Conservation (phyloP, 1,139 yeast species). For the Blastobotrys apis region DNA sequence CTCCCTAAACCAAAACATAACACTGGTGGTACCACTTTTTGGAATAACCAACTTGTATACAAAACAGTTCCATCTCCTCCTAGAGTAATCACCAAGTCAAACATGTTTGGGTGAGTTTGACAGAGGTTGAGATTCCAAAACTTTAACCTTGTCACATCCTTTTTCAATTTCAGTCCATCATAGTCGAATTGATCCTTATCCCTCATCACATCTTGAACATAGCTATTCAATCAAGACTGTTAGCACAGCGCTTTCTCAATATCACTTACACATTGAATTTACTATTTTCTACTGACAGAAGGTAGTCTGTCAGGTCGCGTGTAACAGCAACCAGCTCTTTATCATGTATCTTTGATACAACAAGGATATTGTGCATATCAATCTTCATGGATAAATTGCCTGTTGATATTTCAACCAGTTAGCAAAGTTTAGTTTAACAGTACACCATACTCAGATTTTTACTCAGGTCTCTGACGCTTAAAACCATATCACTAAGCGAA, state of each 20-base stretch:
- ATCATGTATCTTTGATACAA: conserved; percentile 69
- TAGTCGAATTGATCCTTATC: conserved; percentile 45
- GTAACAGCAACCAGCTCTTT: conserved; percentile 53
- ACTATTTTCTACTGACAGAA: conserved; percentile 37
- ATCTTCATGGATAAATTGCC: conserved; percentile 48
- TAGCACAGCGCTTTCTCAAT: neutral
- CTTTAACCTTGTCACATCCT: conserved; percentile 43
- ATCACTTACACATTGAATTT: conserved; percentile 32
- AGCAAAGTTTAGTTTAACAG: neutral
- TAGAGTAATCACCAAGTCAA: conserved; percentile 53
- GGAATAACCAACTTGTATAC: conserved; percentile 58
- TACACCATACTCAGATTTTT: conserved; percentile 34
- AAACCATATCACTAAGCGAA: conserved; percentile 39
- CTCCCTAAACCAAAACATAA: conserved; percentile 79
- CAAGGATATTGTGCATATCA: conserved; percentile 54
- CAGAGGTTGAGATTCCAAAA: conserved; percentile 60
- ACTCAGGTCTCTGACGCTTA: conserved; percentile 40
- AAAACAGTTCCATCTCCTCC: conserved; percentile 93
- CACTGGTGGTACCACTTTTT: conserved; percentile 76
- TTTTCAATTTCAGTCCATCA: conserved; percentile 36
- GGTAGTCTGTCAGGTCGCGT: conserved; percentile 54
- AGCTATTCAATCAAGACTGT: conserved; percentile 24
- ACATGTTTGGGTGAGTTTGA: conserved; percentile 42
- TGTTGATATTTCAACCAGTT: neutral
- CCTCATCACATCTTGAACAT: conserved; percentile 51